These are phyloP conservation scores for Tetrapisispora taiwanensis DNA, from an alignment of 805 yeast species.

Conservation along the genomic window DNA sequence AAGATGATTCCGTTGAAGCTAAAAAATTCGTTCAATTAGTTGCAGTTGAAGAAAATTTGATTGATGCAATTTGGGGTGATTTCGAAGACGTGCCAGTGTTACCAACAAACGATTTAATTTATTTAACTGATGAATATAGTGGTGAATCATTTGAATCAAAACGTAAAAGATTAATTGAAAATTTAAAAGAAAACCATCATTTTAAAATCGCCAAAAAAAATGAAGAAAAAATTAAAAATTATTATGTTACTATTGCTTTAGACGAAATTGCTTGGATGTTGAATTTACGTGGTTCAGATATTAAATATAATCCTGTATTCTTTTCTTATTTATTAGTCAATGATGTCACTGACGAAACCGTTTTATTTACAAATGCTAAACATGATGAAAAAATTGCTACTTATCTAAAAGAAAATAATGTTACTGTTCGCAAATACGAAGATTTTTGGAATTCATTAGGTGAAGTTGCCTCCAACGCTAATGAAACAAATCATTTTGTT, in stretches of 20 bases:
- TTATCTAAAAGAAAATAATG: constrained; percentile 36
- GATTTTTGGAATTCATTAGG: constrained; percentile 50
- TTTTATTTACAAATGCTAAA: constrained; percentile 45
- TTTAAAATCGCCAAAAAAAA: neutral
- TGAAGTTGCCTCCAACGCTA: constrained; percentile 8
- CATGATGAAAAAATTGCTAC: constrained; percentile 30
- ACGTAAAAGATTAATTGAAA: constrained; percentile 35
- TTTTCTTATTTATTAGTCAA: constrained; percentile 47
- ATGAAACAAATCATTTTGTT: constrained; percentile 29
- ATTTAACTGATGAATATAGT: constrained; percentile 43
- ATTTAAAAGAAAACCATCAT: constrained; percentile 22
- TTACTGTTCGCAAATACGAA: constrained; percentile 43
- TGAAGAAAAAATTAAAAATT: constrained; percentile 12
- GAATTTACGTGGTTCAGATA: constrained; percentile 75
- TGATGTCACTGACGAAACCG: constrained; percentile 31
- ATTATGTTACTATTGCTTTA: constrained; percentile 56
- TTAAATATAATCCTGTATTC: constrained; percentile 80
- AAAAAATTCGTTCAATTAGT: constrained; percentile 36
- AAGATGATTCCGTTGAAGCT: constrained; percentile 9
- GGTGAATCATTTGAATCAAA: constrained; percentile 61
- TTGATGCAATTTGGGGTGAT: constrained; percentile 64
- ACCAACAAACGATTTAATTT: constrained; percentile 39
- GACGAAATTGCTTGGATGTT: constrained; percentile 91
- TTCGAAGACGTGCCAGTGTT: constrained; percentile 58
- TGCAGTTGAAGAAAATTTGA: constrained; percentile 51